Base-by-base conservation (phyloP, 257 asterid species). In the Solanum bulbocastanum region DNA sequence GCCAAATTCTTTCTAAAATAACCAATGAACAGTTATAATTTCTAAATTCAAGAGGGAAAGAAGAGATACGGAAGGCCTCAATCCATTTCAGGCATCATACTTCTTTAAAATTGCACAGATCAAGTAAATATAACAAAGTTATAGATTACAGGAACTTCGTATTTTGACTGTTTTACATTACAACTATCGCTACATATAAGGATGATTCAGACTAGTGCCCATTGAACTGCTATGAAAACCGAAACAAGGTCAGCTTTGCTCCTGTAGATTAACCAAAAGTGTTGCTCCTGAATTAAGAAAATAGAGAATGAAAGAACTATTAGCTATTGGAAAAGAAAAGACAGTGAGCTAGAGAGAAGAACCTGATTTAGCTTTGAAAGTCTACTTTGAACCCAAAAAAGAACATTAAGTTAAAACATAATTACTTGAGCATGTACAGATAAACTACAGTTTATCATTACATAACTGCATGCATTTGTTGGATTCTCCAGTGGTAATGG, bases 261-360 rank as follows among this genome's bases (percentile, higher is more conserved):
- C 49, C 49, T 69, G 88, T 71, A 72, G 56, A 86, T 72, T 46
- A 33, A 71, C 82, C 66, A 72, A n/a, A 18, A 76, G 37, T 27
- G 88, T 4, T 30, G 65, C 36, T 86, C 88, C 88, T 86, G 88
- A 86, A 78, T n/a, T 42, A 32, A 86, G 12, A 42, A 56, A 71
- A 44, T 14, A 56, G 40, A 13, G 49, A 60, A 58, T 30, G 39
- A 65, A 84, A 60, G 62, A 62, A n/a, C 33, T 13, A 58, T 84
- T 27, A 84, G 76, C 23, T 36, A 84, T 62, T 58, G 76, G 22
- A 33, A 39, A 83, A 60, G 40, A 4, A 23, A 23, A 42, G 62
- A 40, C 60, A 40, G 27, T 40, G 62, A 76, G 84, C 27, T 76
- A 52, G 60, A 40, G 60, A 76, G 60, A 76, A 76, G 36, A 78